Base-by-base conservation (phyloP, 805 yeast species). In the Lachancea nothofagi region DNA sequence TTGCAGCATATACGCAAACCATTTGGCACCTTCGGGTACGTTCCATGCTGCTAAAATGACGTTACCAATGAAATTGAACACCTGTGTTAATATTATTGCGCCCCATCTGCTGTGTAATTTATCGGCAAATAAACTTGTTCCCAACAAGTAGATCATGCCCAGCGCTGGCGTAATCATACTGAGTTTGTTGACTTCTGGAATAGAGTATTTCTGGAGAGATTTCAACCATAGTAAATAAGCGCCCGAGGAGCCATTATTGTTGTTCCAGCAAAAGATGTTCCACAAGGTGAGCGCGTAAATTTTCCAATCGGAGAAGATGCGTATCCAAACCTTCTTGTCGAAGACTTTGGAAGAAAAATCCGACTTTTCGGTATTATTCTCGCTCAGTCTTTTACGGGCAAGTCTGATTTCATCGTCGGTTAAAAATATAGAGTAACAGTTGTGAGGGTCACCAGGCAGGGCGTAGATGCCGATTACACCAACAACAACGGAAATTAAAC, bases 361-460 rank as follows among this genome's bases (percentile, higher is more conserved):
- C 27, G 54, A 46, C 17, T 51, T 54, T 6, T 56, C 63, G 1
- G 62, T 56, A 24, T 68, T 65, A 40, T 60, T 58, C 26, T 62
- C 54, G 10, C 50, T 49, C 49, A 72, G 54, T 46, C 77, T 58
- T 30, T 53, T 56, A 43, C 80, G 65, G 2, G 79, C 75, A 24
- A 77, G 55, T 45, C 69, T 62, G 32, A 75, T 74, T 44, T 78
- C 83, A 29, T 74, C 77, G 46, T 76, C 80, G 0, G 76, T 67
- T 19, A 78, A 55, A 49, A 69, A 75, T 17, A 71, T 55, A 3
- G 78, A 72, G 40, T 73, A 71, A 51, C 79, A 71, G 32, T 70
- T 66, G 36, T 68, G 61, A 5, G 87, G 86, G 14, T 83, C 80
- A 35, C 86, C 87, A 7, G 87, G 88, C 45, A 78, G 61, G 50